Base-by-base conservation (phyloP, 1,284 basidiomycete species). In the Microbotryum lychnidis-dioicae region DNA sequence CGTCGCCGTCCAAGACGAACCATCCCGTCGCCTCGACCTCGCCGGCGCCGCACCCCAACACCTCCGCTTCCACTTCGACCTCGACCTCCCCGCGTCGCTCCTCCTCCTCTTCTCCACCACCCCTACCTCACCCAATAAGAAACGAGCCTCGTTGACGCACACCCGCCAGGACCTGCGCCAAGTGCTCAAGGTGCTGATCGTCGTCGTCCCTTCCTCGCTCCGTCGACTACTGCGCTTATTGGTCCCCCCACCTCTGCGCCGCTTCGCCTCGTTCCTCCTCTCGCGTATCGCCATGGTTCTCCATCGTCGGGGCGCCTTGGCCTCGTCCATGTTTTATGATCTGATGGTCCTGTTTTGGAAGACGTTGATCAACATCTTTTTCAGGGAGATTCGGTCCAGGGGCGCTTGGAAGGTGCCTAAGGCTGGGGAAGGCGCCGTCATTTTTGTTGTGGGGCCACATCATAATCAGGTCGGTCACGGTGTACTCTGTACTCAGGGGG, bases 361-460 rank as follows among this genome's bases (percentile, higher is more conserved):
- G 62, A 79, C 85, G 25, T 83, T 98, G 65, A 90, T 89, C 71
- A 91, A 90, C 76, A 86, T 98, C 71, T 98, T 98, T 82, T 98
- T 99, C 80, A 81, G 96, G 65, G 94, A 98, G 78, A 87, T 98
- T 71, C 83, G 93, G 9, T 66, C 70, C 16, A 82, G 96, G 75
- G 91, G 96, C 56, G 87, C 93, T 48, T 97, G 89, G 81, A 89
- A 97, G 73, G 91, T 99, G 57, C 96, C 96, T 44, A 81, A 81
- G 63, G 54, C 47, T 4, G 46, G 29, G 14, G 83, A 90, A 66
- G 96, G 92, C 0, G 90, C 96, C 8, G 84, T 97, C 68, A 92
- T 99, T 72, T 97, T 99, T 77, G 94, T 96, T 56, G 91, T 83
- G 54, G 96, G 91, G 16, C 96, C 96, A 21, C 96, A 99, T 77